These are phyloP conservation scores for Periconia sp. DNA, from an alignment of 2,329 filamentous ascomycete species.

Conservation along the genomic window DNA sequence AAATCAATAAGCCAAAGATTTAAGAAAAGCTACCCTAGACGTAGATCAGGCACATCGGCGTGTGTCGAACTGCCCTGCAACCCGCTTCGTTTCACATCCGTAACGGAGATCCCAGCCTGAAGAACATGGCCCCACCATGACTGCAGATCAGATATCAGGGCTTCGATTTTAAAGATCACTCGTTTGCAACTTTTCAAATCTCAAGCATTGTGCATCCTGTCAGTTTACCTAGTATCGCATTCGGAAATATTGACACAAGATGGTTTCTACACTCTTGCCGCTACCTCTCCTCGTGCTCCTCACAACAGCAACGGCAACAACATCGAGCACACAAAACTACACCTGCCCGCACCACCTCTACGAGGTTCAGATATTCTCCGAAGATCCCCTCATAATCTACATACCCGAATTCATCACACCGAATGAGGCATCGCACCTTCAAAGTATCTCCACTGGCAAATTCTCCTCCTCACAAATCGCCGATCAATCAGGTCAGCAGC, in stretches of 20 bases:
- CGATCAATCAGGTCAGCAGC: constrained; percentile 26
- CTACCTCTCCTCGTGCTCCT: constrained; percentile 9
- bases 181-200: too few relatives aligned
- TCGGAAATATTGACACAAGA: constrained; percentile 1
- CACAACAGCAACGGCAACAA: constrained; percentile 7
- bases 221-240: too few relatives aligned
- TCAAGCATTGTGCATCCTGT: too few relatives aligned
- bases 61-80: constrained; percentile 13
- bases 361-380: constrained; percentile 56
- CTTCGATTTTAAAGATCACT: too few relatives aligned
- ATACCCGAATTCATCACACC: constrained; percentile 61
- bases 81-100: constrained; percentile 20
- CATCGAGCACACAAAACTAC: constrained; percentile 14
- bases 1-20: too few relatives aligned
- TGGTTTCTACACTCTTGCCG: constrained; percentile 10
- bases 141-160: constrained; percentile 9
- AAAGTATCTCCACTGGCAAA: constrained; percentile 54
- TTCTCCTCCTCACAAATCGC: constrained; percentile 28
- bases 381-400: constrained; percentile 62
- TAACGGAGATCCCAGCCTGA: constrained; percentile 7
- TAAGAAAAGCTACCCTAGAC: constrained; percentile 3
- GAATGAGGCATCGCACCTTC: constrained; percentile 55
- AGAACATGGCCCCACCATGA: constrained; percentile 6
- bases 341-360: constrained; percentile 47
- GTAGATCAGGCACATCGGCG: constrained; percentile 22